Evolutionary conservation across 2,329 filamentous ascomycete genomes (phyloP).

Genomic region (Colletotrichum eleusines): DNA sequence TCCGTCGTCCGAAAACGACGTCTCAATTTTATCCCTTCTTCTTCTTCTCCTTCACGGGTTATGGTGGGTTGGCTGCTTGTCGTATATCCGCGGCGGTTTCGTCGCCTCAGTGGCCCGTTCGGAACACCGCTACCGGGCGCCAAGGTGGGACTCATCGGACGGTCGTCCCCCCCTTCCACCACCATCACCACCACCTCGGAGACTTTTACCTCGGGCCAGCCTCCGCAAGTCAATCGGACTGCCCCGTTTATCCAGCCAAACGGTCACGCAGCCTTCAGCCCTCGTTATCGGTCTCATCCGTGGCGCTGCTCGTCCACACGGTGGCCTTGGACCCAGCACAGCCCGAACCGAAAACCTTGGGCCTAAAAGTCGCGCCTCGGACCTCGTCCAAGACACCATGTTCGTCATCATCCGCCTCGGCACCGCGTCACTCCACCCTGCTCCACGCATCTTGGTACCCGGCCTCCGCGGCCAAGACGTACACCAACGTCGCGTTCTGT

Average conservation of each 20-base stretch:
- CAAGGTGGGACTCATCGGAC: neutral
- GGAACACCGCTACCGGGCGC: neutral
- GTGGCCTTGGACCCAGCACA: neutral
- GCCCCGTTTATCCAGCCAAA: neutral
- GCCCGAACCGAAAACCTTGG: neutral
- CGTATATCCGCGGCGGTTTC: neutral
- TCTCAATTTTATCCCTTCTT: neutral
- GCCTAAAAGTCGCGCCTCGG: neutral
- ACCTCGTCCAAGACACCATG: constrained; percentile 24
- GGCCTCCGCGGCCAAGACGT: constrained; percentile 54
- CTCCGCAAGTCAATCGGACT: neutral
- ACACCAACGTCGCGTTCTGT: constrained; percentile 57
- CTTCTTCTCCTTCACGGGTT: neutral
- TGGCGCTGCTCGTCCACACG: too few species aligned
- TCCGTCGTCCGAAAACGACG: neutral
- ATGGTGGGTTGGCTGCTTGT: neutral
- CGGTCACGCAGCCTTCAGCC: neutral
- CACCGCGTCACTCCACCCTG: too few species aligned
- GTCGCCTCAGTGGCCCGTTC: neutral
- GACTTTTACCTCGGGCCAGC: neutral
- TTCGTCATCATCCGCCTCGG: constrained; percentile 54
- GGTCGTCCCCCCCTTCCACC: neutral
- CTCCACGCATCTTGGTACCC: constrained; percentile 45
- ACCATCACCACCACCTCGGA: neutral
- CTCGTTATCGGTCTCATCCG: neutral